A percentile compares a stretch with the other conserved stretches of the same genome.
Evolutionary conservation across 140 eudicot genomes (phyloP).

Genomic region (Senecio squalidus): DNA sequence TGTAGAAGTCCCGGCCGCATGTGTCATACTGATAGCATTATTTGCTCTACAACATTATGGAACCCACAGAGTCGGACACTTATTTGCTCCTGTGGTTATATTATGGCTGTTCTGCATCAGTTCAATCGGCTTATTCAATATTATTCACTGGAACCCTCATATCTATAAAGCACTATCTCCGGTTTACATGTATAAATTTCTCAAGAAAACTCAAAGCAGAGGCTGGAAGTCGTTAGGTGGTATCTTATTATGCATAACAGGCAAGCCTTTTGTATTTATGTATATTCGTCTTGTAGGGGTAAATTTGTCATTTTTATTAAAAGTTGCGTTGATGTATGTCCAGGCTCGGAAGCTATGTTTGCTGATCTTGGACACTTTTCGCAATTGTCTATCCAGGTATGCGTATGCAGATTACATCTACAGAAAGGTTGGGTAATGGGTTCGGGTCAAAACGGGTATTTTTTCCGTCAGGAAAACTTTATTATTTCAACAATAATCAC

Average conservation of each 20-base stretch:
- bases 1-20: slow-evolving; percentile 81
- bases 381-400: slow-evolving; percentile 82
- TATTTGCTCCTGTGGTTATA: slow-evolving; percentile 84
- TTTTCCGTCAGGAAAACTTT: not conserved
- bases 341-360: slow-evolving; percentile 99
- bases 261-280: too few relatives aligned
- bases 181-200: slow-evolving; percentile 63
- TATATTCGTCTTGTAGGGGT: too few relatives aligned
- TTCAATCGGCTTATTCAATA: slow-evolving; percentile 78
- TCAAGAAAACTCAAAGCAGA: slow-evolving; percentile 76
- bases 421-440: not conserved
- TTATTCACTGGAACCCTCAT: slow-evolving; percentile 89
- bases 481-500: not conserved
- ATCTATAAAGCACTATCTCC: slow-evolving; percentile 88
- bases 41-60: slow-evolving; percentile 93
- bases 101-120: slow-evolving; percentile 89
- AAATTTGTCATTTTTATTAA: not conserved
- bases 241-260: slow-evolving; percentile 83
- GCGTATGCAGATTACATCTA: not conserved
- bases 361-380: slow-evolving; percentile 98
- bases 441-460: not conserved
- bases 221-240: slow-evolving; percentile 99
- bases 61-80: slow-evolving; percentile 86
- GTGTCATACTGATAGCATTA: slow-evolving; percentile 74
- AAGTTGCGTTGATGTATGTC: not conserved